Evolutionary conservation across 2,329 filamentous ascomycete species (phyloP).

Genomic region (Cytospora leucostoma): DNA sequence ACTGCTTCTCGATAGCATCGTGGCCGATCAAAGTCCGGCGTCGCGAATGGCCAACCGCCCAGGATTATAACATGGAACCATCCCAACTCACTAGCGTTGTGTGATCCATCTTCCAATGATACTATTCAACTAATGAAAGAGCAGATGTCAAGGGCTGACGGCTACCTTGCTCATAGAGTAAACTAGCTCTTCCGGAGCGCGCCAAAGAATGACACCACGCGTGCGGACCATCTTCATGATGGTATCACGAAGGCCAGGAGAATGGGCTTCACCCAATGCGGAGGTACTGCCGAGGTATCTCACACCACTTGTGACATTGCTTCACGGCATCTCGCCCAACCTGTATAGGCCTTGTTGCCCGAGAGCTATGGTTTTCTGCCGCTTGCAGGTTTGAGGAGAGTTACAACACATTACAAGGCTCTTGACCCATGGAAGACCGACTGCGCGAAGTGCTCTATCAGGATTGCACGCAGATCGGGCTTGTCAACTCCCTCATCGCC

Average conservation of each 20-base stretch:
- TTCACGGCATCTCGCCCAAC: neutral
- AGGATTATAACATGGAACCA: neutral
- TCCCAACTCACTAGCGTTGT: constrained; percentile 5
- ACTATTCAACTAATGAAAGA: neutral
- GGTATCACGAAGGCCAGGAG: neutral
- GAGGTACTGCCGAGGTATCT: constrained; percentile 1
- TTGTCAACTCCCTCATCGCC: neutral
- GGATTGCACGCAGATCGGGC: neutral
- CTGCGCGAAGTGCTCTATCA: neutral
- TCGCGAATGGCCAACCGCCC: neutral
- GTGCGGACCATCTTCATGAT: neutral
- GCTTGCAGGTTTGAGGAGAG: neutral
- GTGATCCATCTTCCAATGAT: neutral
- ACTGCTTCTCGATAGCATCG: neutral
- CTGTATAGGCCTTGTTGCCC: neutral
- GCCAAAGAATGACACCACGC: neutral
- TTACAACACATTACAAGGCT: constrained; percentile 4
- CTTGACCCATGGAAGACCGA: neutral
- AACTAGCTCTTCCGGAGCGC: neutral
- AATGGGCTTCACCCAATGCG: neutral
- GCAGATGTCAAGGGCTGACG: neutral
- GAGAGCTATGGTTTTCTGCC: neutral
- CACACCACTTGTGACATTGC: neutral
- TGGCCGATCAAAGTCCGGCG: neutral
- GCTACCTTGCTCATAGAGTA: neutral